Evolutionary conservation across 2,329 filamentous ascomycete species (phyloP).

Genomic region (Xylaria arbuscula): DNA sequence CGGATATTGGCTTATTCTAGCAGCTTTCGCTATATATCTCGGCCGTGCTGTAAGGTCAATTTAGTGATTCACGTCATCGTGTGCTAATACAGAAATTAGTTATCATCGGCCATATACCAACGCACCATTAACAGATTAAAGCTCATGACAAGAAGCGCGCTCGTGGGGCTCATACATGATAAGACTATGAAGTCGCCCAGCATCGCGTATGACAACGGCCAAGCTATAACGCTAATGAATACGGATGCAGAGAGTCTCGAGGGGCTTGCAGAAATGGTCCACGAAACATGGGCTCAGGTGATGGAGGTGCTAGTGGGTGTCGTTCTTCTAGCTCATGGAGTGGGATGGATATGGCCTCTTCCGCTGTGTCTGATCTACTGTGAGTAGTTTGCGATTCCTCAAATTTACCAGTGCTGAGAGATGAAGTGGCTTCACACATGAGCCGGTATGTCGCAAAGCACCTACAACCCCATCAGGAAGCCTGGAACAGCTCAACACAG

Average conservation of each 20-base stretch:
- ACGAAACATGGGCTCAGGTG: conserved; percentile 57
- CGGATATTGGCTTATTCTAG: conserved; percentile 48
- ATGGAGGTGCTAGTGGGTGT: conserved; percentile 57
- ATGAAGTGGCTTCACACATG: conserved; percentile 55
- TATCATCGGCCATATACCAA: conserved; percentile 50
- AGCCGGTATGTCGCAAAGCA: conserved; percentile 55
- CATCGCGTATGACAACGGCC: conserved; percentile 48
- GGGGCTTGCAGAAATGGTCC: conserved; percentile 51
- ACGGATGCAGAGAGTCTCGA: conserved; percentile 55
- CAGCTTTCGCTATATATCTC: conserved; percentile 51
- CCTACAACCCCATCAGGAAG: conserved; percentile 51
- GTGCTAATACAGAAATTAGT: conserved; percentile 37
- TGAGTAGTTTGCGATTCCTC: conserved; percentile 43
- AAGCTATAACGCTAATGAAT: conserved; percentile 54
- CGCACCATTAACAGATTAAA: conserved; percentile 49
- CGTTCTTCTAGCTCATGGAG: conserved; percentile 52
- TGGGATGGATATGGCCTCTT: conserved; percentile 57
- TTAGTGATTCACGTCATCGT: neutral
- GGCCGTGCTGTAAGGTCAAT: conserved; percentile 52
- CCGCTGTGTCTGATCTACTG: conserved; percentile 56
- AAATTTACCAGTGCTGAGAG: conserved; percentile 5
- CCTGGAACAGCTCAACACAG: conserved; percentile 57
- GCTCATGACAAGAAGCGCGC: conserved; percentile 51
- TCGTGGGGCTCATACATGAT: conserved; percentile 53
- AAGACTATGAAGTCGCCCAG: conserved; percentile 45